Evolutionary conservation across 805 yeast species (phyloP).

Genomic region (Saccharomycopsis microspora): DNA sequence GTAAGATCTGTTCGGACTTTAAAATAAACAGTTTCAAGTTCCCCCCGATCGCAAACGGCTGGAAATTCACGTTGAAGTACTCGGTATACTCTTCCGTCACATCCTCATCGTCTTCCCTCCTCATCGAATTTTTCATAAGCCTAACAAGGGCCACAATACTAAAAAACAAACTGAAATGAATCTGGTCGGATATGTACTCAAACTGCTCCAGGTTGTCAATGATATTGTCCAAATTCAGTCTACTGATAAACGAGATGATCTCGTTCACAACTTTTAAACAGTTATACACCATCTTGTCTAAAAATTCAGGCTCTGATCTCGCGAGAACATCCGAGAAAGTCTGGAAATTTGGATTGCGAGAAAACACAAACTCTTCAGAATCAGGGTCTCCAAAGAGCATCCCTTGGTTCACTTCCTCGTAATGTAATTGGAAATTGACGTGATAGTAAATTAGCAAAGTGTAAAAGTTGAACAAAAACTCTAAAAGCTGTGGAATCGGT

Average conservation of each 20-base stretch:
- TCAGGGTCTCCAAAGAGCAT: neutral
- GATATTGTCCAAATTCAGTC: slow-evolving; percentile 7
- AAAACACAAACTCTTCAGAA: neutral
- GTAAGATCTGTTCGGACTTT: neutral
- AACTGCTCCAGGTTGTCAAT: slow-evolving; percentile 35
- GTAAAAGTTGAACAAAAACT: slow-evolving; percentile 40
- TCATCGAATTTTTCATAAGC: neutral
- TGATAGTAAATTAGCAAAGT: slow-evolving; percentile 29
- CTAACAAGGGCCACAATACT: slow-evolving; percentile 6
- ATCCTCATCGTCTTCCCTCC: neutral
- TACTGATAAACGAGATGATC: slow-evolving; percentile 5
- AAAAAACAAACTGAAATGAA: slow-evolving; percentile 29
- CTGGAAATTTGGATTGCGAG: slow-evolving; percentile 3
- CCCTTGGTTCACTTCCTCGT: slow-evolving; percentile 1
- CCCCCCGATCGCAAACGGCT: neutral
- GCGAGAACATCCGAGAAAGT: slow-evolving; percentile 8
- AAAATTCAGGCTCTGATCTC: neutral
- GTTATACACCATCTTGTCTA: slow-evolving; percentile 7
- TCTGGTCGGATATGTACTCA: slow-evolving; percentile 48
- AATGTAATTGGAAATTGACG: slow-evolving; percentile 17
- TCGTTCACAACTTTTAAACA: slow-evolving; percentile 4
- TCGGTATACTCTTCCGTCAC: neutral
- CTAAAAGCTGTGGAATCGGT: slow-evolving; percentile 47
- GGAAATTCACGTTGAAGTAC: slow-evolving; percentile 1
- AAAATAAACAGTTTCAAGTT: neutral